These are phyloP conservation scores for Dendrobium chrysotoxum DNA, from an alignment of 106 monocot species.

Conservation along the genomic window DNA sequence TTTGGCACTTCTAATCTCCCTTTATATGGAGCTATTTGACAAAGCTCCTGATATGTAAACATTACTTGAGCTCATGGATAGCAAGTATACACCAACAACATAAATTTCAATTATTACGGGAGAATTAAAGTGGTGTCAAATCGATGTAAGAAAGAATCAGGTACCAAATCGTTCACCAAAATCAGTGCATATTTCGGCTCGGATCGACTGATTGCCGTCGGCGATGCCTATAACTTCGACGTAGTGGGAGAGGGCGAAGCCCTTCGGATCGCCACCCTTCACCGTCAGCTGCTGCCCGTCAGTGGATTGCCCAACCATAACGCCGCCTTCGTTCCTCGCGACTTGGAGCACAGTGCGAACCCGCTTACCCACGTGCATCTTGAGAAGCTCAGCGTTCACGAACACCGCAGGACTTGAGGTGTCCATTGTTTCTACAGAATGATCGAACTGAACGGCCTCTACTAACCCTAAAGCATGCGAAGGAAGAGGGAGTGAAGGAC, in stretches of 20 bases:
- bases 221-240: conserved; percentile 92
- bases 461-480: neutral
- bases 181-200: conserved; percentile 83
- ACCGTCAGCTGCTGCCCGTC: conserved; percentile 67
- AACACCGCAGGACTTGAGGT: conserved; percentile 84
- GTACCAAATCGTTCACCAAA: conserved; percentile 80
- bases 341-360: conserved; percentile 83
- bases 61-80: neutral
- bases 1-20: no score
- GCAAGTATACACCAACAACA: neutral
- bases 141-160: neutral
- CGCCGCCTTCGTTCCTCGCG: conserved; percentile 47
- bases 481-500: neutral
- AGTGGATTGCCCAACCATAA: conserved; percentile 49
- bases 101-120: neutral
- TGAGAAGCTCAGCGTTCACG: conserved; percentile 68
- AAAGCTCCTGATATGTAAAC: no score
- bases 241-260: conserved; percentile 47
- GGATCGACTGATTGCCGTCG: conserved; percentile 75
- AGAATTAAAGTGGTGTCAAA: neutral
- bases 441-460: neutral
- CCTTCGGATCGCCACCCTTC: conserved; percentile 34
- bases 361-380: conserved; percentile 58
- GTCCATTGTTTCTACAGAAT: conserved; percentile 44
- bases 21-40: no score